Conservation (phyloP, 805 yeast species). For the Metschnikowia sp. region DNA sequence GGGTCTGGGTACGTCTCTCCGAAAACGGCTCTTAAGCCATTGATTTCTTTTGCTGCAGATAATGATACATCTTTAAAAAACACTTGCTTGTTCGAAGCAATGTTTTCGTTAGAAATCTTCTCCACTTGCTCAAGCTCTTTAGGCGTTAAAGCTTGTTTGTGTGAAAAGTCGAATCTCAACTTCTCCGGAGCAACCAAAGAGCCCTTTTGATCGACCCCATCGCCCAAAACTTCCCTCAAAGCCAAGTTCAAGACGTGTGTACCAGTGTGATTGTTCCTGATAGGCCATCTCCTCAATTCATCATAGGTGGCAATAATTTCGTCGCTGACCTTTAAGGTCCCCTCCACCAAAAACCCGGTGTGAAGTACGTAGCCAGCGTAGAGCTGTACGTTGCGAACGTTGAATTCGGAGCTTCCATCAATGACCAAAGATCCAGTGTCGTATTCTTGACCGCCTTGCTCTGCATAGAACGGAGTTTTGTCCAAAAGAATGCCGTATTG, state of each 20-base stretch:
- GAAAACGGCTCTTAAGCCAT: slow-evolving; percentile 93
- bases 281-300: slow-evolving; percentile 92
- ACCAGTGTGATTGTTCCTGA: slow-evolving; percentile 97
- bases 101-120: slow-evolving; percentile 63
- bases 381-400: slow-evolving; percentile 85
- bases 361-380: slow-evolving; percentile 96
- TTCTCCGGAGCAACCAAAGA: slow-evolving; percentile 95
- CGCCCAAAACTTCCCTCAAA: slow-evolving; percentile 81
- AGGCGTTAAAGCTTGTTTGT: slow-evolving; percentile 76
- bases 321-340: slow-evolving; percentile 64
- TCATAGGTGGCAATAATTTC: slow-evolving; percentile 82
- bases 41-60: slow-evolving; percentile 66
- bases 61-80: slow-evolving; percentile 82
- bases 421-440: slow-evolving; percentile 92
- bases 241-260: slow-evolving; percentile 93
- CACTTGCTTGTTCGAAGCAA: slow-evolving; percentile 68
- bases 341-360: slow-evolving; percentile 83
- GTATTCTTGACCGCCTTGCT: slow-evolving; percentile 98
- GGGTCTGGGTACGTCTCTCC: slow-evolving; percentile 99
- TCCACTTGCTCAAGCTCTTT: slow-evolving; percentile 77
- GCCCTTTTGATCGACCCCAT: slow-evolving; percentile 90
- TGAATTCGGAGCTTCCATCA: slow-evolving; percentile 84
- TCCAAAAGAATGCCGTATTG: slow-evolving; percentile 83
- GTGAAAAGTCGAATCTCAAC: slow-evolving; percentile 93
- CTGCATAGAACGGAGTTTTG: slow-evolving; percentile 94